phyloP scores from a whole-genome alignment of 2,329 filamentous ascomycete genomes.

The Knufia fluminis region DNA sequence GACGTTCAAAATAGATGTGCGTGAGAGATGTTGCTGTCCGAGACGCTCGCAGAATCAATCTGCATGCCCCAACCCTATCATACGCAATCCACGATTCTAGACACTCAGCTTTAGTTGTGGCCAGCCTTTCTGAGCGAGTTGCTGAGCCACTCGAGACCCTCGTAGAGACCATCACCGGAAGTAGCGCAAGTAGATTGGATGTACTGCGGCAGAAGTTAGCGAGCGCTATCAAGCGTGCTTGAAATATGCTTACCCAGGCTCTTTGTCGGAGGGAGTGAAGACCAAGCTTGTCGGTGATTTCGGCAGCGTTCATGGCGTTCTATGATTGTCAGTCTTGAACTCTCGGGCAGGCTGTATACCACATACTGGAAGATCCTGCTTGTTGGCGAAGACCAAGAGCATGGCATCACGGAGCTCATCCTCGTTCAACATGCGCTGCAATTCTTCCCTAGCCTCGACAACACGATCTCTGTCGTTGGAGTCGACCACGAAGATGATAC shows the following conservation, averaged over 20 bases:
- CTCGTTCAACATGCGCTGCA: slow-evolving; percentile 96
- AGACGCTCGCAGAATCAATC: not conserved
- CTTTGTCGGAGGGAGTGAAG: slow-evolving; percentile 98
- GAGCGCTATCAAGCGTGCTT: slow-evolving; percentile 4
- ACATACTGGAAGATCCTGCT: slow-evolving; percentile 96
- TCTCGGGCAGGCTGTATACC: slow-evolving; percentile 9
- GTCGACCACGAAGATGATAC: slow-evolving; percentile 97
- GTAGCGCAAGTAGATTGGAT: slow-evolving; percentile 99
- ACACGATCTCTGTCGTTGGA: slow-evolving; percentile 85
- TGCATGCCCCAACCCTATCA: not conserved
- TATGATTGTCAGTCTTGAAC: slow-evolving; percentile 30
- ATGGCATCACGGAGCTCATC: slow-evolving; percentile 95
- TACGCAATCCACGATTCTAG: not conserved
- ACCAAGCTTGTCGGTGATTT: slow-evolving; percentile 99
- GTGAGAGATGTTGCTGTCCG: slow-evolving; percentile 6
- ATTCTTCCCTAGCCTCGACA: slow-evolving; percentile 83
- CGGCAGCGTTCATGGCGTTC: slow-evolving; percentile 99
- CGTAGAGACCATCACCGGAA: slow-evolving; percentile 97
- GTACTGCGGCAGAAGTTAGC: slow-evolving; percentile 51
- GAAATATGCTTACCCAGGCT: slow-evolving; percentile 73
- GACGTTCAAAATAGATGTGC: slow-evolving; percentile 5
- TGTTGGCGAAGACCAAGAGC: slow-evolving; percentile 94
- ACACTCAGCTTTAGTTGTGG: slow-evolving; percentile 32
- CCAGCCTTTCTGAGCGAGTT: slow-evolving; percentile 67
- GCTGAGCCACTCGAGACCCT: slow-evolving; percentile 92